phyloP scores from a whole-genome alignment of 2,329 filamentous ascomycete genomes.

The Penicillium janthinellum region DNA sequence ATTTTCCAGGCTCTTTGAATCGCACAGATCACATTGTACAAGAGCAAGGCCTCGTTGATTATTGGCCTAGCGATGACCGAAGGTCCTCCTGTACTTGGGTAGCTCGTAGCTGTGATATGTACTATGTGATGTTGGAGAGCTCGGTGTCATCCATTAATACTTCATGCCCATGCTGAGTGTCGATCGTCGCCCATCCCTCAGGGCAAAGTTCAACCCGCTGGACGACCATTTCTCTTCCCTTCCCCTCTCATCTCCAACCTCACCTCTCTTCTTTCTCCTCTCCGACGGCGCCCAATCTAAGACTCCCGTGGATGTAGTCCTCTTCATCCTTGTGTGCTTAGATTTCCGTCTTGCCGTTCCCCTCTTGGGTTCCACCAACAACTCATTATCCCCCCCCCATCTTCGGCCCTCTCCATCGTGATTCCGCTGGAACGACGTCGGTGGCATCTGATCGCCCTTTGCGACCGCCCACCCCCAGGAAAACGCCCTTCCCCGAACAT shows the following conservation, averaged over 20 bases:
- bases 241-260: background rate
- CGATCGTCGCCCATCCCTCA: constrained; percentile 1
- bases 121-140: background rate
- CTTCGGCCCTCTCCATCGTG: background rate
- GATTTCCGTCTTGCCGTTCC: background rate
- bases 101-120: background rate
- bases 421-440: background rate
- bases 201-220: constrained; percentile 1
- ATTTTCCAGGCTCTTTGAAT: too few relatives aligned
- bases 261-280: background rate
- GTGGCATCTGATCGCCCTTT: constrained; percentile 6
- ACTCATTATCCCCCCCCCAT: background rate
- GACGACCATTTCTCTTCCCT: background rate
- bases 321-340: background rate
- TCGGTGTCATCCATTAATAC: background rate
- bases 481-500: constrained; percentile 17
- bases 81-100: background rate
- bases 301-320: background rate
- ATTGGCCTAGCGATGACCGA: background rate
- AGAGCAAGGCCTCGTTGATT: background rate
- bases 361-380: background rate
- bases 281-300: background rate
- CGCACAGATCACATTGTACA: background rate
- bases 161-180: background rate
- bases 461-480: constrained; percentile 3